Base-by-base conservation (phyloP, 1,284 basidiomycete species). In the Entoloma clypeatum region DNA sequence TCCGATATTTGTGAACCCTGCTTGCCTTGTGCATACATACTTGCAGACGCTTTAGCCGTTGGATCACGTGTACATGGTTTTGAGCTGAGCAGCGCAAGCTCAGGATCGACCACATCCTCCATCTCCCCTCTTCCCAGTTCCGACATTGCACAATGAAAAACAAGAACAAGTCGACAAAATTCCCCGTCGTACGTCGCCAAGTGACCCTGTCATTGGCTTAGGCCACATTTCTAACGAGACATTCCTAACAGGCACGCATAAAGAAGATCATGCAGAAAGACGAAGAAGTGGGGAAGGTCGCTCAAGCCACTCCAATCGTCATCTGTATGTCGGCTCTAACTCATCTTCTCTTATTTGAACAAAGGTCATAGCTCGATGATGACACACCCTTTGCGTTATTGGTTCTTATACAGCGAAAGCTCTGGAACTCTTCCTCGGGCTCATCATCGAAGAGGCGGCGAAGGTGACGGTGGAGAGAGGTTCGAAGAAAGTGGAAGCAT, bases 261-360 rank as follows among this genome's bases (percentile, higher is more conserved):
- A 99, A 98, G 77, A 92, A 94, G 72, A 97, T 99, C 48, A 99
- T 99, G 92, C 95, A 99, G 71, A 93, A 95, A 62, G 95, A 99
- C 61, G 96, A 99, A 61, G 95, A 99, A 62, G 95, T 99, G 11
- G 95, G 96, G 43, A 99, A 99, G 65, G 92, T 99, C 13, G 94
- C 96, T 1, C 91, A 93, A 59, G 94, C 92, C 10, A 97, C 95
- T 4, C 96, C 96, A 0, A 81, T 99, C 44, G 89, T 97, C 49
- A 96, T 99, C 55, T 99, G 96, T 98, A 60, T 64, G 92, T 80
- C 16, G 10, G 11, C 14, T 23, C 17, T 36, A 36, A 27, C 16
- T 13, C n/a, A 6, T 16, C 16, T n/a, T 19, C 13, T 21, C 16
- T 16, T n/a, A 8, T 35, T 30, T 11, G 16, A n/a, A 17, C 25